Percentiles rank a stretch among this genome's conserved stretches.
Evolutionary conservation across 331 rosid species (phyloP).

Genomic region (Saraca asoca): DNA sequence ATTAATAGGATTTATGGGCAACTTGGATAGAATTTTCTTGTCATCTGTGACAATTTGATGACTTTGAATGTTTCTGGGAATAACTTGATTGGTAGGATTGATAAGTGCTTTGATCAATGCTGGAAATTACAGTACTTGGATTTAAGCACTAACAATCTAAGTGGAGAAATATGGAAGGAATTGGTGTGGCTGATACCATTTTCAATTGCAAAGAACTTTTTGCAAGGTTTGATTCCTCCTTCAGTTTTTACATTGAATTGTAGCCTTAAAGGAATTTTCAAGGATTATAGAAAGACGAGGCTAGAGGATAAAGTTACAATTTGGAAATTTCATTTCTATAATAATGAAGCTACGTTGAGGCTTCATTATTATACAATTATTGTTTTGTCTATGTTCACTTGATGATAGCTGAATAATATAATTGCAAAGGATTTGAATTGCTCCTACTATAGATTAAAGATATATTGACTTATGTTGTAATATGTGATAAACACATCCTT

Average conservation of each 20-base stretch:
- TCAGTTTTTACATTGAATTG: conserved; percentile 55
- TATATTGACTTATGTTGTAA: too few relatives aligned
- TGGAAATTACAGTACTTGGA: conserved; percentile 67
- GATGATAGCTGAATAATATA: too few relatives aligned
- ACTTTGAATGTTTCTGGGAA: conserved; percentile 66
- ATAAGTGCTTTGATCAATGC: conserved; percentile 59
- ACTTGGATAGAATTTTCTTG: conserved; percentile 54
- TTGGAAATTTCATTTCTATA: too few relatives aligned
- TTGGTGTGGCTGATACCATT: conserved; percentile 57
- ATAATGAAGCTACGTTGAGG: too few relatives aligned
- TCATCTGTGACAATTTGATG: conserved; percentile 56
- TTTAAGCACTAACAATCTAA: conserved; percentile 69
- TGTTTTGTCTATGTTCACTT: too few relatives aligned
- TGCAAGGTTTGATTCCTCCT: conserved; percentile 47
- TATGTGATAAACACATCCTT: too few relatives aligned
- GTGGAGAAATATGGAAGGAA: conserved; percentile 65
- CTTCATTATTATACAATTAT: too few relatives aligned
- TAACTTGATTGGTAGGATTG: conserved; percentile 65
- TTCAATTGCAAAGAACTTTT: conserved; percentile 66
- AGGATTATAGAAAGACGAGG: too few relatives aligned
- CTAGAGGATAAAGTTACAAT: too few relatives aligned
- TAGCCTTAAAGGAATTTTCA: conserved; percentile 50
- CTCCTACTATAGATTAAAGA: too few relatives aligned
- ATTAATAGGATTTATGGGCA: conserved; percentile 67
- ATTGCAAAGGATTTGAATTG: too few relatives aligned